Conservation (phyloP, 2,329 filamentous ascomycete genomes). For the Cladophialophora yegresii region DNA sequence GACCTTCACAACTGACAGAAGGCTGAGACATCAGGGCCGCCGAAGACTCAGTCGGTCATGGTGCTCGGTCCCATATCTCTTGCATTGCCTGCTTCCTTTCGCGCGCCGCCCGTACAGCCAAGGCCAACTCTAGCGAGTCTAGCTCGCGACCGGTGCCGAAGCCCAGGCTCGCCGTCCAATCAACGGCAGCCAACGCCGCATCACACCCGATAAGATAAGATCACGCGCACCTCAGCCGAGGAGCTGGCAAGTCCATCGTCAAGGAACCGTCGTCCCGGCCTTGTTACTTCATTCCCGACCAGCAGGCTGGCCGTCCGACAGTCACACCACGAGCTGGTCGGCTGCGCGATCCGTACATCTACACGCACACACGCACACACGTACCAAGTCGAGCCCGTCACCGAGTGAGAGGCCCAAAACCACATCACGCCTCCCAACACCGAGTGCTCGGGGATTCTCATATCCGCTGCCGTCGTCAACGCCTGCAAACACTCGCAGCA, state of each 20-base stretch:
- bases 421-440: background rate
- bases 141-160: background rate
- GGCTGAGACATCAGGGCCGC: too few species aligned
- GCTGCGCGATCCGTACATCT: too few species aligned
- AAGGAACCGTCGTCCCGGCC: too few species aligned
- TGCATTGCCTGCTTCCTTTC: background rate
- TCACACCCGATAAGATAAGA: conserved; percentile 2
- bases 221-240: background rate
- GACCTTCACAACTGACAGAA: background rate
- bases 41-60: background rate
- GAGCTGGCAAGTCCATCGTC: background rate
- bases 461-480: too few species aligned
- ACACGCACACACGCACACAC: too few species aligned
- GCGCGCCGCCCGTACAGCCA: too few species aligned
- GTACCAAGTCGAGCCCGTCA: too few species aligned
- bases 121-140: too few species aligned
- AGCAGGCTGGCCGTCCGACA: background rate
- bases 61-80: too few species aligned
- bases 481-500: too few species aligned
- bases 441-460: background rate
- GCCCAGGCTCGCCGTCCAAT: background rate
- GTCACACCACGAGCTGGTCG: background rate
- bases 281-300: background rate
- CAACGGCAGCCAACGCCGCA: background rate
- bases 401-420: too few species aligned